Evolutionary conservation across 1,284 basidiomycete species (phyloP).

Genomic region (Ceratorhiza oryzae-sativae): DNA sequence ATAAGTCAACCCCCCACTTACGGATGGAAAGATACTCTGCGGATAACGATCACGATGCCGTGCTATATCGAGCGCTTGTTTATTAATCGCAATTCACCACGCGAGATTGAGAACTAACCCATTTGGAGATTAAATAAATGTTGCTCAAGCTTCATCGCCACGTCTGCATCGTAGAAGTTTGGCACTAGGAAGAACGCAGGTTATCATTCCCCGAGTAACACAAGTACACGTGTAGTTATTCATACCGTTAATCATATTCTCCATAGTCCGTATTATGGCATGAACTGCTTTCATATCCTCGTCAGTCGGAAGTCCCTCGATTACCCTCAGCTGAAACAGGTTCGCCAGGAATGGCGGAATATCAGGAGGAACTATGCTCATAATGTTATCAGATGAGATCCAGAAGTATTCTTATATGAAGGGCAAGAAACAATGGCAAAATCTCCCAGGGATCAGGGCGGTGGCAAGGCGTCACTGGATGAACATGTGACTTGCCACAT

Average conservation of each 20-base stretch:
- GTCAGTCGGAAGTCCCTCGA: slow-evolving; percentile 2
- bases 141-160: slow-evolving; percentile 7
- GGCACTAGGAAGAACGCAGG: background rate
- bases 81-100: background rate
- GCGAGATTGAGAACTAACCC: background rate
- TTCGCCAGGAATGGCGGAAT: slow-evolving; percentile 18
- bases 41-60: background rate
- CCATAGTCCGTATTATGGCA: slow-evolving; percentile 5
- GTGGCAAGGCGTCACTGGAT: background rate
- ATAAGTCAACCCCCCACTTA: background rate
- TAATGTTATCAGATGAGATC: too few relatives aligned
- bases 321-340: background rate
- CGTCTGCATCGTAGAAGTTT: background rate
- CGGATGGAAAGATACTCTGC: background rate
- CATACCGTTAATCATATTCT: background rate
- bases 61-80: background rate
- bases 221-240: background rate
- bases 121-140: slow-evolving; percentile 22
- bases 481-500: too few relatives aligned
- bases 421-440: too few relatives aligned
- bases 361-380: background rate
- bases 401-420: too few relatives aligned
- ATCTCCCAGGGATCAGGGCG: background rate
- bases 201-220: too few relatives aligned
- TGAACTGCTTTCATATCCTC: slow-evolving; percentile 24